phyloP scores from a whole-genome alignment of 108 stramenopile species.

The Schizochytrium sp. region DNA sequence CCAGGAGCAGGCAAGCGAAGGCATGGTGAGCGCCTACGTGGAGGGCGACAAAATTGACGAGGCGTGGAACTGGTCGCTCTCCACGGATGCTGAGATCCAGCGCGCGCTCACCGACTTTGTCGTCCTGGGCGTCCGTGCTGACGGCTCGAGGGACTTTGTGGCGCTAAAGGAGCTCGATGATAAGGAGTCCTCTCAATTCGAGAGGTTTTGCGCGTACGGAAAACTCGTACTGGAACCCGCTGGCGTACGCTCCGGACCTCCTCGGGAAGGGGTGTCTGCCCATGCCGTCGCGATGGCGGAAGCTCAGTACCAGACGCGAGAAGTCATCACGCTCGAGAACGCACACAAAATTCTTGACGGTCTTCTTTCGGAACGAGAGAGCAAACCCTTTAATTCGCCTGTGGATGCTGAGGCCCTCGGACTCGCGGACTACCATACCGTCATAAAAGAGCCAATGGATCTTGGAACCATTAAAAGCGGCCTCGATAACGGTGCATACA shows the following conservation, averaged over 20 bases:
- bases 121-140: not conserved
- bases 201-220: not conserved
- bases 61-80: not conserved
- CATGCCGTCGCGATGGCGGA: not conserved
- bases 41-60: too few relatives aligned
- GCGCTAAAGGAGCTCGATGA: not conserved
- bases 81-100: not conserved
- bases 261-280: not conserved
- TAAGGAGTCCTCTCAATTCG: not conserved
- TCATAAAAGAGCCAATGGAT: constrained; percentile 75
- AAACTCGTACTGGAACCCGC: not conserved
- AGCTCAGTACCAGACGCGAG: not conserved
- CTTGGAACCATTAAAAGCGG: constrained; percentile 62
- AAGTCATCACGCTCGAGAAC: not conserved
- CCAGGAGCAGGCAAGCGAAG: too few relatives aligned
- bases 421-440: constrained; percentile 77
- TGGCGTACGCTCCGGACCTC: too few relatives aligned
- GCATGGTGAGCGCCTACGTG: too few relatives aligned
- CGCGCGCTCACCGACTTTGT: not conserved
- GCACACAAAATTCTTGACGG: not conserved
- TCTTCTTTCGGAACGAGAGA: not conserved
- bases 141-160: not conserved
- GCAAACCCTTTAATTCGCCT: constrained; percentile 77
- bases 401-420: constrained; percentile 88
- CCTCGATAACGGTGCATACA: constrained; percentile 50